Percentiles rank a stretch among this genome's conserved stretches.
Evolutionary conservation across 495 filamentous ascomycete genomes (phyloP).

Genomic region (Neurospora sp.): DNA sequence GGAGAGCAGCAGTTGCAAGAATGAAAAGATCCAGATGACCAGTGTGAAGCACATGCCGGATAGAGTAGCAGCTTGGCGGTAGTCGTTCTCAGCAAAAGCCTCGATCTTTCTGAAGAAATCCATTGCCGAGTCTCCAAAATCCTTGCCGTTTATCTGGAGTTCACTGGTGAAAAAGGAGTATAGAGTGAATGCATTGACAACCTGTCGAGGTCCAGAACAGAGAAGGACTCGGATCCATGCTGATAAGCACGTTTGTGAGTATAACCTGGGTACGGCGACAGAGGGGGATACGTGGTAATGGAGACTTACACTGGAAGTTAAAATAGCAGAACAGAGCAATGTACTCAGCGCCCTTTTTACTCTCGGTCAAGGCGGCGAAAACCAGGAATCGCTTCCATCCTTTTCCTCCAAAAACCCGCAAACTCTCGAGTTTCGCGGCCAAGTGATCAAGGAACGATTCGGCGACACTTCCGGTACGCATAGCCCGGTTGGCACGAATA

Average conservation of each 20-base stretch:
- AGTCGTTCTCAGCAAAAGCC: constrained; percentile 57
- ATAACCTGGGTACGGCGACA: not conserved
- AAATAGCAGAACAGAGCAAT: constrained; percentile 91
- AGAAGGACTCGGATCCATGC: constrained; percentile 82
- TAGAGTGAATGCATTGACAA: constrained; percentile 78
- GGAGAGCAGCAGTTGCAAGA: constrained; percentile 62
- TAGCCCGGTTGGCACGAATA: constrained; percentile 64
- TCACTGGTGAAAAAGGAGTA: constrained; percentile 62
- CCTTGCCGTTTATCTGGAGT: constrained; percentile 49
- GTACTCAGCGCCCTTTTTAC: constrained; percentile 83
- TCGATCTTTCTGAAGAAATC: constrained; percentile 71
- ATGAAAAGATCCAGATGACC: constrained; percentile 77
- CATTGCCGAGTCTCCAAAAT: constrained; percentile 43
- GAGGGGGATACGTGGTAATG: not conserved
- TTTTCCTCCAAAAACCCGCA: constrained; percentile 53
- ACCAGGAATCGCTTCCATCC: constrained; percentile 85
- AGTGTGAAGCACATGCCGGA: constrained; percentile 87
- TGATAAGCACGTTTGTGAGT: constrained; percentile 3
- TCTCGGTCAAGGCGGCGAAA: constrained; percentile 84
- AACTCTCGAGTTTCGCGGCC: constrained; percentile 70
- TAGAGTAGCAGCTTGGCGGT: constrained; percentile 68
- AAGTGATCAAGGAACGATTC: constrained; percentile 83
- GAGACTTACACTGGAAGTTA: constrained; percentile 68
- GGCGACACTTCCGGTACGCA: constrained; percentile 75
- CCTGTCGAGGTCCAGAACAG: constrained; percentile 83